phyloP scores from a whole-genome alignment of 306 rosid genomes.

The Quercus robur region DNA sequence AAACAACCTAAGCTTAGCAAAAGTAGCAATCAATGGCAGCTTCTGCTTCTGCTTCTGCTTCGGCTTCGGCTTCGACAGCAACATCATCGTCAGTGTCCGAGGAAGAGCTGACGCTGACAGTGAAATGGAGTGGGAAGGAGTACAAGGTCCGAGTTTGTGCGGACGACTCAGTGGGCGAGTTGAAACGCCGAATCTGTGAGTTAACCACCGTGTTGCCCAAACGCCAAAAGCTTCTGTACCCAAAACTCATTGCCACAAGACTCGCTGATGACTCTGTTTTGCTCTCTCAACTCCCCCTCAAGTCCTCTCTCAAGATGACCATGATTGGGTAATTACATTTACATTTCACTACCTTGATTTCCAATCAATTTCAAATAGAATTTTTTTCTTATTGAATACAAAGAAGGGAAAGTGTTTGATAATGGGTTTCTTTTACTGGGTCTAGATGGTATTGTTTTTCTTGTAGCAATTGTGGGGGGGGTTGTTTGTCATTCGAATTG shows the following conservation, averaged over 20 bases:
- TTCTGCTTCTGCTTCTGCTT: neutral
- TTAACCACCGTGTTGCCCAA: conserved; percentile 77
- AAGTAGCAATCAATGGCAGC: too few species aligned
- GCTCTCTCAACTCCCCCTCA: conserved; percentile 73
- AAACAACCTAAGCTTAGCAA: too few species aligned
- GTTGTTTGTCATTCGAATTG: neutral
- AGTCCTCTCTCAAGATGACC: conserved; percentile 77
- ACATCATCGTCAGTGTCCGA: conserved; percentile 31
- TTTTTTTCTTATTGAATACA: neutral
- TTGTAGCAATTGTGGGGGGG: neutral
- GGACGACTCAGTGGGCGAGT: conserved; percentile 78
- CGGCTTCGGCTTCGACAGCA: conserved; percentile 21
- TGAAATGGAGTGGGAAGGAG: conserved; percentile 93
- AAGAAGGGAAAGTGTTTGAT: neutral
- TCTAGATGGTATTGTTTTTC: neutral
- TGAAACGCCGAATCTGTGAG: conserved; percentile 94
- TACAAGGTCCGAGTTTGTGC: conserved; percentile 81
- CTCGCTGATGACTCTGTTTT: conserved; percentile 78
- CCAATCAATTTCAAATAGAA: too few species aligned
- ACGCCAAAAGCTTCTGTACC: conserved; percentile 93
- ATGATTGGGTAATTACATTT: conserved; percentile 64
- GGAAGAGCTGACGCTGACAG: conserved; percentile 70
- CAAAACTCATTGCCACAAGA: conserved; percentile 64
- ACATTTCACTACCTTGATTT: neutral
- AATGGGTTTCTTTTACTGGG: neutral